Conservation (phyloP, 352 stramenopile genomes). For the Saprolegnia parasitica region DNA sequence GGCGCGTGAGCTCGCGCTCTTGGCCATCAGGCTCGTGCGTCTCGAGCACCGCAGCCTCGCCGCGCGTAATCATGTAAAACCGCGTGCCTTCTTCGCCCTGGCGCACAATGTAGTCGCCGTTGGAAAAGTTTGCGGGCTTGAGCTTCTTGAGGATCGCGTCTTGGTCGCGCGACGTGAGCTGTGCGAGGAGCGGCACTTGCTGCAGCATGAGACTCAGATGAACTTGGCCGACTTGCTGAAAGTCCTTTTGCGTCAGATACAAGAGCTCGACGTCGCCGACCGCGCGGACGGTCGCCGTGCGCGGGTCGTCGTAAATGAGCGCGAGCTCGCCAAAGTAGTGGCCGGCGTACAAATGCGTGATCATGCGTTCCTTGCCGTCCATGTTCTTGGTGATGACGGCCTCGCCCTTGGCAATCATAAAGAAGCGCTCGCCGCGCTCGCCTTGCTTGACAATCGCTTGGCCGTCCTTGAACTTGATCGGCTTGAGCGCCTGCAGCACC, state of each 20-base stretch:
- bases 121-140: slow-evolving; percentile 73
- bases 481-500: slow-evolving; percentile 78
- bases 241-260: slow-evolving; percentile 83
- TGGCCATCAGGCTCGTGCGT: slow-evolving; percentile 37
- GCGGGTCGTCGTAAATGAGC: slow-evolving; percentile 88
- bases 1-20: slow-evolving; percentile 72
- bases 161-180: slow-evolving; percentile 64
- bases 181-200: slow-evolving; percentile 72
- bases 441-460: slow-evolving; percentile 85
- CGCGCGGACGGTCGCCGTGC: slow-evolving; percentile 65
- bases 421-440: slow-evolving; percentile 77
- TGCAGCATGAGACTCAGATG: slow-evolving; percentile 85
- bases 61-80: slow-evolving; percentile 88
- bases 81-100: slow-evolving; percentile 82
- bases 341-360: slow-evolving; percentile 84
- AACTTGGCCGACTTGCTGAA: slow-evolving; percentile 81
- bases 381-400: slow-evolving; percentile 81
- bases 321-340: slow-evolving; percentile 92
- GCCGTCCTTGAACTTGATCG: slow-evolving; percentile 75
- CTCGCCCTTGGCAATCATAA: slow-evolving; percentile 87
- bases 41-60: slow-evolving; percentile 78
- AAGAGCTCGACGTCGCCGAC: slow-evolving; percentile 75
- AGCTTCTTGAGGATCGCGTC: slow-evolving; percentile 78
- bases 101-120: slow-evolving; percentile 86
- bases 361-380: slow-evolving; percentile 69